These are phyloP conservation scores for Diaporthe citri DNA, from an alignment of 2,329 filamentous ascomycete species.

Conservation along the genomic window DNA sequence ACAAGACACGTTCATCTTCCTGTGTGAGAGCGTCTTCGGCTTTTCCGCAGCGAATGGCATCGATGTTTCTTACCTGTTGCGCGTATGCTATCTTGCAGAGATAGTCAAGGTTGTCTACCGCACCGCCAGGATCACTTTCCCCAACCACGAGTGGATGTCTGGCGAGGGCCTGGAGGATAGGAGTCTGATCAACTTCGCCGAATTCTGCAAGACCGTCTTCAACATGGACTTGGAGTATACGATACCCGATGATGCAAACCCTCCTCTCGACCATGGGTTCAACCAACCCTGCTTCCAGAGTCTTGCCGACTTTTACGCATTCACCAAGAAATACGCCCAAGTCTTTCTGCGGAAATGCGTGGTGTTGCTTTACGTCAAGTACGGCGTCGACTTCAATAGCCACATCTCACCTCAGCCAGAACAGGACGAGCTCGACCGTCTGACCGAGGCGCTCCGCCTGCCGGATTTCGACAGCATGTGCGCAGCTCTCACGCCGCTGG, in stretches of 20 bases:
- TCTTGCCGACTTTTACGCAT: slow-evolving; percentile 67
- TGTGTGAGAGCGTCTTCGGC: slow-evolving; percentile 82
- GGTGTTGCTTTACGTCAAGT: slow-evolving; percentile 87
- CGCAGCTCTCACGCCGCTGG: slow-evolving; percentile 64
- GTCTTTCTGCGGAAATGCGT: slow-evolving; percentile 87
- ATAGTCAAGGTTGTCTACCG: slow-evolving; percentile 83
- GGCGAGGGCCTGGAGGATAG: slow-evolving; percentile 50
- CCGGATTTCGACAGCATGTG: slow-evolving; percentile 86
- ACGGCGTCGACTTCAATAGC: slow-evolving; percentile 87
- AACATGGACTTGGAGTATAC: slow-evolving; percentile 59
- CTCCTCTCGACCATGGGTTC: slow-evolving; percentile 56
- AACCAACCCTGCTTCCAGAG: slow-evolving; percentile 67
- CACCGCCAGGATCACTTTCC: slow-evolving; percentile 65
- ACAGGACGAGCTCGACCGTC: slow-evolving; percentile 83
- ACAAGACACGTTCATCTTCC: slow-evolving; percentile 82
- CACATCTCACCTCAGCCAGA: slow-evolving; percentile 73
- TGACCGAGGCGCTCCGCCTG: slow-evolving; percentile 81
- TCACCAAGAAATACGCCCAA: slow-evolving; percentile 86
- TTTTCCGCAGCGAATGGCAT: slow-evolving; percentile 75
- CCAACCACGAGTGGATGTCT: slow-evolving; percentile 53
- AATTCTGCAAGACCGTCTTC: slow-evolving; percentile 65
- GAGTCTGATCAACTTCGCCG: slow-evolving; percentile 66
- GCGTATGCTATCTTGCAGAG: slow-evolving; percentile 91
- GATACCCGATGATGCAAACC: slow-evolving; percentile 50
- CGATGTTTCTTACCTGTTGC: slow-evolving; percentile 83